Conservation (phyloP, 2,329 filamentous ascomycete genomes). For the Cercospora sp. region DNA sequence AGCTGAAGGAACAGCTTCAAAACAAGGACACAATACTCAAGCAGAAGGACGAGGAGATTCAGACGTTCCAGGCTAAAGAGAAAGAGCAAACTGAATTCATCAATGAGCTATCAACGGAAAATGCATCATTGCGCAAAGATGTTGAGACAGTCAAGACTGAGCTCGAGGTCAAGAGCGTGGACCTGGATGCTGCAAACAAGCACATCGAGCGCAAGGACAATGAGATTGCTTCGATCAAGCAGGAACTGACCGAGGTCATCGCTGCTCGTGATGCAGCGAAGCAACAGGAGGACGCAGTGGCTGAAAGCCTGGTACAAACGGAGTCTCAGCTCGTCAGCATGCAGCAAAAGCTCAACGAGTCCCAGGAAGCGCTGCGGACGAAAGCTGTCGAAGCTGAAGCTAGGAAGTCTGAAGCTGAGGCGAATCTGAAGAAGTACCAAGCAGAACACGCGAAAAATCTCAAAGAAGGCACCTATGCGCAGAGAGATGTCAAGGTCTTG, state of each 20-base stretch:
- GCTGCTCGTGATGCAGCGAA: slow-evolving; percentile 42
- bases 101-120: slow-evolving; percentile 66
- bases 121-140: slow-evolving; percentile 50
- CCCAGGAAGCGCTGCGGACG: slow-evolving; percentile 44
- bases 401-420: slow-evolving; percentile 33
- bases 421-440: slow-evolving; percentile 42
- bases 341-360: slow-evolving; percentile 48
- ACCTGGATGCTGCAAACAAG: slow-evolving; percentile 18
- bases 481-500: slow-evolving; percentile 53
- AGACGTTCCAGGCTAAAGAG: slow-evolving; percentile 37
- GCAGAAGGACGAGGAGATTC: slow-evolving; percentile 69
- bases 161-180: slow-evolving; percentile 15
- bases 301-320: slow-evolving; percentile 31
- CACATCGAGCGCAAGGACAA: slow-evolving; percentile 24
- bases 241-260: slow-evolving; percentile 47
- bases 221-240: slow-evolving; percentile 37
- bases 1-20: slow-evolving; percentile 60
- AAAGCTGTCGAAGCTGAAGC: slow-evolving; percentile 34
- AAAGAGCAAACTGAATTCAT: slow-evolving; percentile 59
- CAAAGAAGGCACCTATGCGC: slow-evolving; percentile 51
- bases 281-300: slow-evolving; percentile 45
- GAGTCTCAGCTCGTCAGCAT: slow-evolving; percentile 55
- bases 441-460: slow-evolving; percentile 48
- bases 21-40: slow-evolving; percentile 70
- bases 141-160: slow-evolving; percentile 7